Evolutionary conservation across 2,329 filamentous ascomycete species (phyloP), one percentile per base, ranked within the genome.

Genomic region (Botrytis sinoallii): DNA sequence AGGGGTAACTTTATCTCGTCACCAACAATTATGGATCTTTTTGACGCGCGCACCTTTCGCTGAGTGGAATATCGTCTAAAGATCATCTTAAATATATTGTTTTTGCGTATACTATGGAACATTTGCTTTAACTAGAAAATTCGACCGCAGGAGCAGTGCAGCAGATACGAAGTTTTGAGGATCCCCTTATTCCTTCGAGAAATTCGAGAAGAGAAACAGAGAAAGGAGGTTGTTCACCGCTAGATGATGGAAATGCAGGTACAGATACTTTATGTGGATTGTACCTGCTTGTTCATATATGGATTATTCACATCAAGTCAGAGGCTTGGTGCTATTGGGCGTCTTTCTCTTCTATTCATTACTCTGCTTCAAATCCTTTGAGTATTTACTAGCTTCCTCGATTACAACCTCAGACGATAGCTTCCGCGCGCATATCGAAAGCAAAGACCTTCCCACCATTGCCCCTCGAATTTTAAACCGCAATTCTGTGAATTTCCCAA

Each of bases 1-100:
- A 64, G 61, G 61, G 61, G 61, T 44, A 64, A 44, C n/a, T 44
- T 64, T 4, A 64, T 32, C 61, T 64, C 40, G 29, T 64, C 61
- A 32, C 61, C 40, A 64, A 64, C 60, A 63, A n/a, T 63, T 64
- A 64, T 64, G 61, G 40, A n/a, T 22, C 61, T n/a, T 32, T 57
- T 64, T 64, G 61, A 64, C 61, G 40, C 61, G 40, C 61, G 61
- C 61, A 63, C 60, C 25, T 55, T 55, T n/a, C n/a, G 52, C n/a
- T 25, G 59, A 60, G 35, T 38, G 59, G 18, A 60, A 25, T 60
- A 35, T 60, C 52, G 52, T 57, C 25, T 57, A 32, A 29, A 29
- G n/a, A 63, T 12, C 40, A 64, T 64, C 61, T 44, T 14, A 64
- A 44, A 12, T 44, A 44, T 42, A 42, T n/a, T 44, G 61, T 64